Conservation (phyloP, 768 basidiomycete species). For the Glaciozyma martinii region DNA sequence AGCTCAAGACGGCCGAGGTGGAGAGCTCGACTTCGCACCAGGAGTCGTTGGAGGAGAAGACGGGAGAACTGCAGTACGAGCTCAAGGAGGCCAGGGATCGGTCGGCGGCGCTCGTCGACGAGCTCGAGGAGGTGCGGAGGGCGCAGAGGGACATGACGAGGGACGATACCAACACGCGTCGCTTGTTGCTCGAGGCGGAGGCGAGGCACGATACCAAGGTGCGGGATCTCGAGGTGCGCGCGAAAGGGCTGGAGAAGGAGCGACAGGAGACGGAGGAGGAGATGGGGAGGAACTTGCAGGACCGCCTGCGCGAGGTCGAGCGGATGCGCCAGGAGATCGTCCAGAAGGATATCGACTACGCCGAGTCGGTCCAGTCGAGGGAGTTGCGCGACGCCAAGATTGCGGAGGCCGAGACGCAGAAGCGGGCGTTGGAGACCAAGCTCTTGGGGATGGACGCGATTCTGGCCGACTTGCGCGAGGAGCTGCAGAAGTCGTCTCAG, state of each 20-base stretch:
- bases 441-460: conserved; percentile 39
- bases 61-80: conserved; percentile 77
- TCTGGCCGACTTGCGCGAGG: conserved; percentile 46
- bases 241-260: conserved; percentile 65
- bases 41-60: conserved; percentile 65
- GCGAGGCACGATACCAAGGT: conserved; percentile 45
- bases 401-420: conserved; percentile 49
- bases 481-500: conserved; percentile 48
- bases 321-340: conserved; percentile 30
- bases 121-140: conserved; percentile 43
- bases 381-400: conserved; percentile 60
- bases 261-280: conserved; percentile 77
- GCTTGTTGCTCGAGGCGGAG: conserved; percentile 59
- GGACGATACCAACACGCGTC: conserved; percentile 45
- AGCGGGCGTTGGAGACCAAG: conserved; percentile 40
- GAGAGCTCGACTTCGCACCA: conserved; percentile 61
- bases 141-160: conserved; percentile 52
- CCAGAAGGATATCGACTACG: conserved; percentile 33
- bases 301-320: conserved; percentile 35
- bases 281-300: conserved; percentile 67
- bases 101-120: conserved; percentile 51
- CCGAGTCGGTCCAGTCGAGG: conserved; percentile 50
- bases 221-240: conserved; percentile 57
- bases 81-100: conserved; percentile 71
- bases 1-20: conserved; percentile 77